These are phyloP conservation scores for Fusarium clavum DNA, from an alignment of 2,329 filamentous ascomycete species.

Conservation along the genomic window DNA sequence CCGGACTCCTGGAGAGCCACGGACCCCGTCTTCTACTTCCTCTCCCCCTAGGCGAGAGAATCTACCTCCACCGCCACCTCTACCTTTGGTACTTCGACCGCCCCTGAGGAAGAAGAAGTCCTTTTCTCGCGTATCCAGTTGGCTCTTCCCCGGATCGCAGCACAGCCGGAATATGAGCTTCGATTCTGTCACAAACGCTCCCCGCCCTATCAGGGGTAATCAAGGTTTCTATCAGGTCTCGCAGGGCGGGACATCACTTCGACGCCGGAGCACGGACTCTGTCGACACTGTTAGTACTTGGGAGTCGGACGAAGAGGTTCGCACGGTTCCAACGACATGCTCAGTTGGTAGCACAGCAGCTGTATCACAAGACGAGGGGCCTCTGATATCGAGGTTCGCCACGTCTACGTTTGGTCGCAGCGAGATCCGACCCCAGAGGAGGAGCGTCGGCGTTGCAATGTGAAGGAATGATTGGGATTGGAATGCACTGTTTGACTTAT, in stretches of 20 bases:
- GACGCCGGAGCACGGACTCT: slow-evolving; percentile 58
- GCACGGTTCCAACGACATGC: slow-evolving; percentile 61
- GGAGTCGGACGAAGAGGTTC: slow-evolving; percentile 59
- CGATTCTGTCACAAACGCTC: slow-evolving; percentile 66
- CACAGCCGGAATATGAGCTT: slow-evolving; percentile 56
- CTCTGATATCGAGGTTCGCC: slow-evolving; percentile 52
- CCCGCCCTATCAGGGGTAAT: slow-evolving; percentile 61
- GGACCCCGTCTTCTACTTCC: slow-evolving; percentile 44
- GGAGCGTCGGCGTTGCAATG: slow-evolving; percentile 48
- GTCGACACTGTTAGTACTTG: slow-evolving; percentile 63
- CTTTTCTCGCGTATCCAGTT: slow-evolving; percentile 70
- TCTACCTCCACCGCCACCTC: slow-evolving; percentile 63
- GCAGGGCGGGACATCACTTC: slow-evolving; percentile 47
- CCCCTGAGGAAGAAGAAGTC: slow-evolving; percentile 75
- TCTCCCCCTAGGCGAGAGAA: slow-evolving; percentile 48
- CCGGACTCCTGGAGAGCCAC: slow-evolving; percentile 48
- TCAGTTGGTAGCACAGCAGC: slow-evolving; percentile 61
- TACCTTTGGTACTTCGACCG: slow-evolving; percentile 69
- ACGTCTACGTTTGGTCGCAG: slow-evolving; percentile 47
- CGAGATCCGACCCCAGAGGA: slow-evolving; percentile 28
- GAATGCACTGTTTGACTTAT: slow-evolving; percentile 25
- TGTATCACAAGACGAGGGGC: slow-evolving; percentile 52
- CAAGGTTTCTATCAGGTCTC: slow-evolving; percentile 71
- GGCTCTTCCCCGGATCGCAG: slow-evolving; percentile 63
- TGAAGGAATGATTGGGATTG: slow-evolving; percentile 33